phyloP scores from a whole-genome alignment of 2,329 filamentous ascomycete species.

The Diplocarpon rosae region DNA sequence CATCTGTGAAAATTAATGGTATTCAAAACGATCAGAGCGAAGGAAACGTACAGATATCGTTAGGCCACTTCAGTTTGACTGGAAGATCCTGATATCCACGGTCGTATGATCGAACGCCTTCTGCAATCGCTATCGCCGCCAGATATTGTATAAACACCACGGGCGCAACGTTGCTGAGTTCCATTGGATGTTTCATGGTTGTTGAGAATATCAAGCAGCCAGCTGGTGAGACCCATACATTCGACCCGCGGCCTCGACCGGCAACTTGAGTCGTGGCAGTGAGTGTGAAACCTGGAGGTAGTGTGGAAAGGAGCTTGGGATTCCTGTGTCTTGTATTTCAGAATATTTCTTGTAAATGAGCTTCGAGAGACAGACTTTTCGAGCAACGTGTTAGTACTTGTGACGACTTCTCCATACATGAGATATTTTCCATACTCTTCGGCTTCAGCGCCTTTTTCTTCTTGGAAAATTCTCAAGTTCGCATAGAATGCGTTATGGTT shows the following conservation, averaged over 20 bases:
- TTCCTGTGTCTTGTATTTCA: slow-evolving; percentile 45
- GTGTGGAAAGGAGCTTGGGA: slow-evolving; percentile 57
- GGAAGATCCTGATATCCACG: slow-evolving; percentile 63
- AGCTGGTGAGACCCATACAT: slow-evolving; percentile 88
- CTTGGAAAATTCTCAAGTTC: slow-evolving; percentile 57
- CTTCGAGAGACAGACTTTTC: slow-evolving; percentile 55
- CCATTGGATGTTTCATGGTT: slow-evolving; percentile 70
- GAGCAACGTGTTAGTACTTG: slow-evolving; percentile 84
- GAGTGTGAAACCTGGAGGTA: slow-evolving; percentile 79
- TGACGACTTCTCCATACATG: slow-evolving; percentile 84
- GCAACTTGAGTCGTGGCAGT: slow-evolving; percentile 82
- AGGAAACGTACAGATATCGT: slow-evolving; percentile 66
- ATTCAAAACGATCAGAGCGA: neutral
- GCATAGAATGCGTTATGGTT: slow-evolving; percentile 71
- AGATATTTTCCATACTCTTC: slow-evolving; percentile 65
- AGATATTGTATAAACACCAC: slow-evolving; percentile 94
- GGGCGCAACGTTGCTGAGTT: slow-evolving; percentile 60
- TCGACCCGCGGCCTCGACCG: slow-evolving; percentile 76
- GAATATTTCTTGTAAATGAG: neutral
- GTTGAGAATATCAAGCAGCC: slow-evolving; percentile 83
- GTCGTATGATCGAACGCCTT: slow-evolving; percentile 73
- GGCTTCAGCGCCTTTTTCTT: slow-evolving; percentile 39
- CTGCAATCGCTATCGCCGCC: slow-evolving; percentile 74
- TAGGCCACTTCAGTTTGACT: slow-evolving; percentile 92
- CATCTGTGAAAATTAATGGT: slow-evolving; percentile 35